Base-by-base conservation (phyloP, 1,284 basidiomycete genomes). In the Naganishia sp. region DNA sequence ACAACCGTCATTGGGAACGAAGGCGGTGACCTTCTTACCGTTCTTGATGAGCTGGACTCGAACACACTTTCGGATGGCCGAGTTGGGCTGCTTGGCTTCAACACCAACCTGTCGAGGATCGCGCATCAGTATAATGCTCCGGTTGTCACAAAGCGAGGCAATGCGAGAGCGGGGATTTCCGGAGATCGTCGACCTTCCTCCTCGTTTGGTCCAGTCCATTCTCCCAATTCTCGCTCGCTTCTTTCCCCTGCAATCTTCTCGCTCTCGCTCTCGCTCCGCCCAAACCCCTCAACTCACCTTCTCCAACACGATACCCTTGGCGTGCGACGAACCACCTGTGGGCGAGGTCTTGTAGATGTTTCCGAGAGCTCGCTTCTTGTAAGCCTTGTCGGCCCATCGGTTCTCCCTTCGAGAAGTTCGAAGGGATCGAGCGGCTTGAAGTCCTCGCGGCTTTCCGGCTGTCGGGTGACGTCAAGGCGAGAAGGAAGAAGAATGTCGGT, bases 21-120 rank as follows among this genome's bases (percentile, higher is more conserved):
- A 95, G 76, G 92, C 92, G 70, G 93, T 94, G 79, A 94, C 93
- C 84, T 99, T 98, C 90, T 99, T 99, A 77, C 96, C 96, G 85
- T 99, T 99, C 88, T 99, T 99, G 84, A 99, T 99, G 77, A 99
- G 87, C 81, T 99, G 96, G 70, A 99, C 96, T 85, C 96, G 92
- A 74, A 99, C 96, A 86, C 96, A 99, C 84, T 99, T 99, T 83
- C 96, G 93, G 82, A 99, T 98, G 81, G 96, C 96, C 80, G 96
- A 99, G 88, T 99, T 99, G 83, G 96, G 96, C 81, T 85, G 84
- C 81, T 86, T 86, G 79, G 85, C 84, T 81, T 86, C 85, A 63
- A 86, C 84, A 81, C 85, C 85, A 80, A 84, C 81, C 79, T 80
- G 72, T 15, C 43, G 13, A 66, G 68, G 39, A 61, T 52, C 55